Percentiles rank a stretch among this genome's conserved stretches.
phyloP scores from a whole-genome alignment of 805 yeast species.

The Ogataea parapolymorpha region DNA sequence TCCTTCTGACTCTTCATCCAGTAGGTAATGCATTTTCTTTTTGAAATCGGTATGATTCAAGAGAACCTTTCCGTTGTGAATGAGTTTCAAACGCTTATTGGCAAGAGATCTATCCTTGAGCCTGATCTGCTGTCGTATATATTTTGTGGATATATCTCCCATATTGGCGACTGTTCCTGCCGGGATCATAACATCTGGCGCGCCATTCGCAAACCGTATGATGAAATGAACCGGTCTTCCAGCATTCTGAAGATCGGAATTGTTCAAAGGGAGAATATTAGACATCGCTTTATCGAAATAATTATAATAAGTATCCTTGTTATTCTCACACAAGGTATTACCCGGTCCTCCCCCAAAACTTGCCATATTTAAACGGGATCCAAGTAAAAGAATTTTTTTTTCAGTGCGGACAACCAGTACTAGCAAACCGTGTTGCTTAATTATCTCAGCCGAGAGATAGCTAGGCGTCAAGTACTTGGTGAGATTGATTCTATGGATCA shows the following conservation, averaged over 20 bases:
- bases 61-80: slow-evolving; percentile 66
- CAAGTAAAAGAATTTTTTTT: slow-evolving; percentile 18
- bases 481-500: slow-evolving; percentile 53
- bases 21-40: slow-evolving; percentile 40
- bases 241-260: slow-evolving; percentile 10
- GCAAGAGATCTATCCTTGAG: slow-evolving; percentile 26
- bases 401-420: slow-evolving; percentile 78
- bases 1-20: slow-evolving; percentile 17
- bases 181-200: slow-evolving; percentile 41
- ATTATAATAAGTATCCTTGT: background rate
- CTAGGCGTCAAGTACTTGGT: slow-evolving; percentile 72
- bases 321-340: background rate
- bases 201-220: slow-evolving; percentile 46
- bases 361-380: slow-evolving; percentile 1
- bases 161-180: slow-evolving; percentile 24
- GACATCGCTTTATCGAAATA: slow-evolving; percentile 7
- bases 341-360: slow-evolving; percentile 9
- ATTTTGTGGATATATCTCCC: slow-evolving; percentile 35
- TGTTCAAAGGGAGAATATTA: slow-evolving; percentile 17
- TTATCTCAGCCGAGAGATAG: slow-evolving; percentile 37
- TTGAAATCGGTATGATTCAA: slow-evolving; percentile 53
- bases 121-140: slow-evolving; percentile 44
- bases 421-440: slow-evolving; percentile 68
- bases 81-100: slow-evolving; percentile 54
- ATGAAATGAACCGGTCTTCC: slow-evolving; percentile 22